Base-by-base conservation (phyloP, 768 basidiomycete genomes). In the Suillus plorans region DNA sequence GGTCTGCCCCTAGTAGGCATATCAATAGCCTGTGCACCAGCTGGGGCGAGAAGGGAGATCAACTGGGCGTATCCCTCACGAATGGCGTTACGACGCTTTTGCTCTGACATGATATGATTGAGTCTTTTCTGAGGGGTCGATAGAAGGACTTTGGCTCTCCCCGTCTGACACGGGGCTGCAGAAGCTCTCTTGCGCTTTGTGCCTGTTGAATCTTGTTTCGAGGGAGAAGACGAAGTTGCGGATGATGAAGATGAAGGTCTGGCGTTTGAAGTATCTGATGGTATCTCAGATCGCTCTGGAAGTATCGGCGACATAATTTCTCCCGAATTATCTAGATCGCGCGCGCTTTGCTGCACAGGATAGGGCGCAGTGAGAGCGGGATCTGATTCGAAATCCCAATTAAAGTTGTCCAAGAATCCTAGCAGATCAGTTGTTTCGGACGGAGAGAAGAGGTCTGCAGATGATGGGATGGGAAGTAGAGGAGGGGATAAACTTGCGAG, bases 31-130 rank as follows among this genome's bases (percentile, higher is more conserved):
- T 89, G 85, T 2, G 87, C 81, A 5, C 91, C 92, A 5, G 87
- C 89, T n/a, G 92, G 91, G 0, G 92, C 87, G 62, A 96, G 87
- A 28, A 97, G 80, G 0, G 88, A 79, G 39, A 94, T 94, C 49
- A 97, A 79, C 72, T 94, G 92, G 1, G 92, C 88, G 76, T 95
- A 97, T 47, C 94, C 94, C 67, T 92, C 89, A 49, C 92, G 88
- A 69, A 97, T 97, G 60, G 92, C 91, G 71, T 96, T 96, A 12
- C 95, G 87, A 9, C 95, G 91, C 71, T 93, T 93, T 78, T 97
- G 94, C 74, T 97, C 95, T 8, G 92, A 94, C 85, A 94, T 89
- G 81, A 97, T 95, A 80, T 97, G 94, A 74, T 95, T 95, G 18
- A 93, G 85, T 14, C 94, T 86, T 72, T 95, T 94, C 77, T 96